A percentile compares a stretch with the other conserved stretches of the same genome.
These are phyloP conservation scores for Arthrobotrys iridis DNA, from an alignment of 2,329 filamentous ascomycete species.

Conservation along the genomic window DNA sequence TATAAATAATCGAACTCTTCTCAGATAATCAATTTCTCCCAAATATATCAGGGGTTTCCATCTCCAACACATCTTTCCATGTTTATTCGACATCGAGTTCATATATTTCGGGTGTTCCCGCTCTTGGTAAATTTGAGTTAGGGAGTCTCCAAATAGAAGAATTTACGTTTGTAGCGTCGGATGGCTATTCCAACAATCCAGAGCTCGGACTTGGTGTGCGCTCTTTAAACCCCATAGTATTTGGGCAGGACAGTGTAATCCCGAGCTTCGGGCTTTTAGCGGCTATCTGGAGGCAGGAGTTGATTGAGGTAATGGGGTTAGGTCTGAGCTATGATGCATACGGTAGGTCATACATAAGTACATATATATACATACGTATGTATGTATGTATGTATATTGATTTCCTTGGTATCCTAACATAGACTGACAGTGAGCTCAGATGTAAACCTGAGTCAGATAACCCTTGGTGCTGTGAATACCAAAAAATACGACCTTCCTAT, in stretches of 20 bases:
- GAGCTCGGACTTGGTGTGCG: not conserved
- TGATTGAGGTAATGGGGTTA: not conserved
- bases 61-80: not conserved
- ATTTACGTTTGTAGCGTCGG: not conserved
- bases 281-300: not conserved
- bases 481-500: not conserved
- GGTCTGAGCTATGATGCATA: not conserved
- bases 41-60: not conserved
- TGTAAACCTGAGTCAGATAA: not conserved
- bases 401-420: not conserved
- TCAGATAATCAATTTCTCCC: not conserved
- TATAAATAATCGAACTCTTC: not conserved
- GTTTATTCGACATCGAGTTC: not conserved
- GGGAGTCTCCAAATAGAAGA: not conserved
- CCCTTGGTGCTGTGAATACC: not conserved
- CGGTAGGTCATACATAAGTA: not conserved
- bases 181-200: not conserved
- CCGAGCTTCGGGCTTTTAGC: not conserved
- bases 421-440: not conserved
- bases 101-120: not conserved
- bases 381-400: too few relatives aligned
- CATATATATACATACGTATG: too few relatives aligned
- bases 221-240: not conserved
- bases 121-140: not conserved
- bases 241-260: not conserved